phyloP scores from a whole-genome alignment of 441 rosid genomes.

The Bruguiera hainesii region DNA sequence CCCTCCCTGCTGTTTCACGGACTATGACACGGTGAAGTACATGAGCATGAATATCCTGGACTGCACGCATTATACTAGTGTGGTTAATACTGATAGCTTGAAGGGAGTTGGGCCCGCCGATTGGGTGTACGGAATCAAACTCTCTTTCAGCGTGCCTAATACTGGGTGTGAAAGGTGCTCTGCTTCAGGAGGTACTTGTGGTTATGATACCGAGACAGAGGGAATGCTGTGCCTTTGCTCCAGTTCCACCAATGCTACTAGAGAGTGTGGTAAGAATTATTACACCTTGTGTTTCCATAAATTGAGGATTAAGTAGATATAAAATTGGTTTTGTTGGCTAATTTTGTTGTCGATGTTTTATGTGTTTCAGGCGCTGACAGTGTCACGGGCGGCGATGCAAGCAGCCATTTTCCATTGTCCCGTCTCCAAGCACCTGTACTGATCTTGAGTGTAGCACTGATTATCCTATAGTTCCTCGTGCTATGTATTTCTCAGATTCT shows the following conservation, averaged over 20 bases:
- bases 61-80: slow-evolving; percentile 69
- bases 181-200: slow-evolving; percentile 73
- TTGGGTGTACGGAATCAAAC: slow-evolving; percentile 78
- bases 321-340: neutral
- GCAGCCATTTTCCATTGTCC: slow-evolving; percentile 3
- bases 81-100: slow-evolving; percentile 48
- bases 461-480: neutral
- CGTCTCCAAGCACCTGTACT: slow-evolving; percentile 7
- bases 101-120: slow-evolving; percentile 58
- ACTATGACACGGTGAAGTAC: slow-evolving; percentile 68
- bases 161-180: slow-evolving; percentile 68
- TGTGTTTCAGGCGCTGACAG: slow-evolving; percentile 37
- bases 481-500: too few relatives aligned
- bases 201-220: slow-evolving; percentile 68
- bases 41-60: slow-evolving; percentile 89
- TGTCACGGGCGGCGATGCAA: slow-evolving; percentile 23
- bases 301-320: neutral
- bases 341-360: neutral
- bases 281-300: neutral
- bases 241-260: slow-evolving; percentile 44
- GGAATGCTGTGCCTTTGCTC: slow-evolving; percentile 69
- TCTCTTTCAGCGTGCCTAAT: slow-evolving; percentile 62
- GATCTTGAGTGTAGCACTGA: slow-evolving; percentile 10
- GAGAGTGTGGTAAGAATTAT: slow-evolving; percentile 61
- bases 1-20: slow-evolving; percentile 85